phyloP scores from a whole-genome alignment of 257 asterid genomes.

The Ajuga chamaepitys region DNA sequence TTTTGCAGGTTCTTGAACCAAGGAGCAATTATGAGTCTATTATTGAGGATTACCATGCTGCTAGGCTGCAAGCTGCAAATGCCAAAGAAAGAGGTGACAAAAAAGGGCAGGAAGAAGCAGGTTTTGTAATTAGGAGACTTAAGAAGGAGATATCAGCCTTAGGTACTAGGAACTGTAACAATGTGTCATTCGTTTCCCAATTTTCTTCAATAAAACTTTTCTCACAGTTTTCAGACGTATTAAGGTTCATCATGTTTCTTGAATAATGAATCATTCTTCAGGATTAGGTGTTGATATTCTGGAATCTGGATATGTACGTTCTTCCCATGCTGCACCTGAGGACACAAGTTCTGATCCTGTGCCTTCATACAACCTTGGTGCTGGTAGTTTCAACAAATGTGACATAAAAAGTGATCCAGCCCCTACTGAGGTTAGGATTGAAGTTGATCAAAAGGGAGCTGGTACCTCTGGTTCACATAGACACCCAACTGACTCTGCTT shows the following conservation, averaged over 20 bases:
- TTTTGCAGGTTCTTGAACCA: constrained; percentile 50
- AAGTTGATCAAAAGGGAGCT: constrained; percentile 32
- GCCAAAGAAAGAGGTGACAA: constrained; percentile 86
- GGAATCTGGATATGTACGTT: constrained; percentile 59
- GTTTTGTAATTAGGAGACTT: constrained; percentile 62
- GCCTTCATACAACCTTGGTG: constrained; percentile 30
- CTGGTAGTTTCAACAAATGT: constrained; percentile 18
- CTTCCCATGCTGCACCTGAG: constrained; percentile 32
- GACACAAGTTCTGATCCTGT: constrained; percentile 31
- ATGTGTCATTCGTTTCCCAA: constrained; percentile 1
- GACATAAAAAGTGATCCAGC: constrained; percentile 27
- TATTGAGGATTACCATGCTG: constrained; percentile 68
- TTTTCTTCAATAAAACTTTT: too few relatives aligned
- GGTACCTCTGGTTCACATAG: constrained; percentile 24
- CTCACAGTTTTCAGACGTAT: constrained; percentile 14
- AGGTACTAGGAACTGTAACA: constrained; percentile 45
- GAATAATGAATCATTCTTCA: constrained; percentile 27
- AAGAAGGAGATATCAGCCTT: constrained; percentile 76
- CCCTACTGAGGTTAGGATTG: constrained; percentile 24
- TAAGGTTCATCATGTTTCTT: constrained; percentile 15
- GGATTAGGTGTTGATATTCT: constrained; percentile 66
- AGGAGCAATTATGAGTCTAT: constrained; percentile 51
- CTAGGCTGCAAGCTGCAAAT: constrained; percentile 72
- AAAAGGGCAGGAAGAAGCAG: constrained; percentile 71
- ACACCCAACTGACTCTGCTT: constrained; percentile 18